Conservation (phyloP, 2,329 filamentous ascomycete genomes). For the Colletotrichum sp. region DNA sequence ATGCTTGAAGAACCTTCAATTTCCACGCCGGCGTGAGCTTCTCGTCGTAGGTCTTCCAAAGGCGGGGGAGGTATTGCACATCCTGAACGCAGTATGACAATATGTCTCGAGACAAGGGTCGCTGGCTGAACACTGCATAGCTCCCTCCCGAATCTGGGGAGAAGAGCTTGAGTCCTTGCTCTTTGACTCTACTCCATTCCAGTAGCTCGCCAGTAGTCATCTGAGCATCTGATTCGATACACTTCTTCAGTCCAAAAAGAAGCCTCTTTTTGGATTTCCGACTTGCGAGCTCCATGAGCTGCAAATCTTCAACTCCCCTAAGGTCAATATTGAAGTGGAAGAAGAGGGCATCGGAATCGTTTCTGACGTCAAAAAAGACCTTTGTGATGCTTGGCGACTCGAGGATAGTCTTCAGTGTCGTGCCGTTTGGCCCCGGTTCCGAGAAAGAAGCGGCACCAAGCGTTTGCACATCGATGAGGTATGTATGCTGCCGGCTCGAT, state of each 20-base stretch:
- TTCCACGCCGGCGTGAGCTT: conserved; percentile 23
- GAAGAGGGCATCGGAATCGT: conserved; percentile 62
- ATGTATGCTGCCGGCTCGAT: conserved; percentile 30
- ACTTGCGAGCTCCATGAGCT: conserved; percentile 59
- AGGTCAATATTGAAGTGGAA: conserved; percentile 47
- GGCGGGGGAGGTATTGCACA: conserved; percentile 42
- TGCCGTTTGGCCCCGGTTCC: background rate
- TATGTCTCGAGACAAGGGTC: conserved; percentile 46
- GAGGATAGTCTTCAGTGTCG: conserved; percentile 43
- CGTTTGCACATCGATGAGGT: conserved; percentile 49
- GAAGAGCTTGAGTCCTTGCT: conserved; percentile 41
- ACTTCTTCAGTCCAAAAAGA: conserved; percentile 30
- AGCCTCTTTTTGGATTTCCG: conserved; percentile 10
- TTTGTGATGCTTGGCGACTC: conserved; percentile 50
- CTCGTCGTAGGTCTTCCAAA: conserved; percentile 32
- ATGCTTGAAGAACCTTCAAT: conserved; percentile 28
- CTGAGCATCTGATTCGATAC: conserved; percentile 32
- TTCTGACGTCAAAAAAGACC: conserved; percentile 63
- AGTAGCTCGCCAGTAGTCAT: conserved; percentile 14
- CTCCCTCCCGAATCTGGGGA: conserved; percentile 44
- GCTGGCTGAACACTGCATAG: conserved; percentile 51
- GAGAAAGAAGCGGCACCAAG: conserved; percentile 38
- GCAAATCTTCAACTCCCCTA: conserved; percentile 53
- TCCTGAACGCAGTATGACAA: conserved; percentile 51
- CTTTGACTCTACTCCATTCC: conserved; percentile 39